Conservation (phyloP, 208 protist species). For the Endotrypanum monterogeii region DNA sequence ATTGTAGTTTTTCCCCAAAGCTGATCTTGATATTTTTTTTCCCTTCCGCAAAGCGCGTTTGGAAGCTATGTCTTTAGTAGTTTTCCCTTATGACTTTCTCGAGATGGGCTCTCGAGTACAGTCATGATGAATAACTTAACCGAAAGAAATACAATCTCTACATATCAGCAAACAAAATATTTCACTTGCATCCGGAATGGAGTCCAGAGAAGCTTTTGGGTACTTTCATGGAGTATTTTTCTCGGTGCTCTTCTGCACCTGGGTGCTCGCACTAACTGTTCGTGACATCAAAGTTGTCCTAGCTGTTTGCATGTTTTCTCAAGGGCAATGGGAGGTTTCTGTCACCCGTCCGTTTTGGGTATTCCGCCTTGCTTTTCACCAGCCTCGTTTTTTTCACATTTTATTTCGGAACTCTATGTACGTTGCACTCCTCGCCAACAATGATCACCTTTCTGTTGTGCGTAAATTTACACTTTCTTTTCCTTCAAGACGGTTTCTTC, state of each 20-base stretch:
- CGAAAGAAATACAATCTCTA: not conserved
- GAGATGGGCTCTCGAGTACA: slow-evolving; percentile 14
- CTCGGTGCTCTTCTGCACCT: not conserved
- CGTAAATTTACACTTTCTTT: not conserved
- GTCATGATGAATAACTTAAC: not conserved
- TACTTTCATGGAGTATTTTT: not conserved
- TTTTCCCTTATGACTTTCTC: not conserved
- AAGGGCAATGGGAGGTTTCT: not conserved
- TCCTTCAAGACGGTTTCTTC: not conserved
- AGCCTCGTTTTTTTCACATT: not conserved
- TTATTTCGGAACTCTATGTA: not conserved
- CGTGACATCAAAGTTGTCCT: not conserved
- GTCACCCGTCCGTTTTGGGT: not conserved
- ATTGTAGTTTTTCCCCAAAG: not conserved
- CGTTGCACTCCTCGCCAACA: not conserved
- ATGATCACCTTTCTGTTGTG: not conserved
- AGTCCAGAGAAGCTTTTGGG: not conserved
- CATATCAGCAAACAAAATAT: not conserved
- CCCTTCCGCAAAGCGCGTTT: not conserved
- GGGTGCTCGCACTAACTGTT: not conserved
- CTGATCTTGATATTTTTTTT: not conserved
- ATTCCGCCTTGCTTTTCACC: not conserved
- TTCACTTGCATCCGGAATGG: not conserved
- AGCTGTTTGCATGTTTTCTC: slow-evolving; percentile 9
- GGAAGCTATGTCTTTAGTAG: slow-evolving; percentile 1